Conservation (phyloP, 2,329 filamentous ascomycete genomes). For the Fusarium succisae region DNA sequence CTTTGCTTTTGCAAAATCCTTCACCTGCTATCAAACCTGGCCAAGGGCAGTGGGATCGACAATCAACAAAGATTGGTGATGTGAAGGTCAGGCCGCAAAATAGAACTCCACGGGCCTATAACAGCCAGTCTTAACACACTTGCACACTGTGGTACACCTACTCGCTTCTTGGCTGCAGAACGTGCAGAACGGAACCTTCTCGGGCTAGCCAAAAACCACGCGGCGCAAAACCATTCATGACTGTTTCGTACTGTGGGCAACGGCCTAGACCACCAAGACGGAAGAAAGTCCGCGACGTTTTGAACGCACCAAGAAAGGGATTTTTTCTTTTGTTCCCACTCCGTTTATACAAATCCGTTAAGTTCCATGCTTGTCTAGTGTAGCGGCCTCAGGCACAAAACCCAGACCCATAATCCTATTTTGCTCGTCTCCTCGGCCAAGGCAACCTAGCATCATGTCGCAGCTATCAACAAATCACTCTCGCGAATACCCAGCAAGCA, state of each 20-base stretch:
- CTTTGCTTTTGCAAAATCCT: constrained; percentile 1
- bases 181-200: constrained; percentile 24
- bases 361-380: constrained; percentile 21
- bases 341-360: constrained; percentile 18
- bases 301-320: constrained; percentile 19
- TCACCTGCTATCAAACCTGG: constrained; percentile 4
- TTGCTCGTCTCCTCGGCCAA: constrained; percentile 3
- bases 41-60: constrained; percentile 16
- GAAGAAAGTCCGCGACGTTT: constrained; percentile 31
- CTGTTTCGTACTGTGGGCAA: constrained; percentile 36
- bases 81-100: constrained; percentile 4
- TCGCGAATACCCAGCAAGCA: constrained; percentile 3
- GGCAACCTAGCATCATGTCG: constrained; percentile 3
- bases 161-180: constrained; percentile 20
- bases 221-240: constrained; percentile 21
- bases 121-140: not conserved
- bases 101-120: not conserved
- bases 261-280: constrained; percentile 16
- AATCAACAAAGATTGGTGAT: constrained; percentile 19
- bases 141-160: not conserved
- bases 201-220: constrained; percentile 22
- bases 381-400: constrained; percentile 26
- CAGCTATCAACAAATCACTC: constrained; percentile 9
- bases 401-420: not conserved
- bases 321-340: constrained; percentile 26